These are phyloP conservation scores for Paramecium tetraurelia DNA, from an alignment of 73 alveolate genomes.

Conservation along the genomic window DNA sequence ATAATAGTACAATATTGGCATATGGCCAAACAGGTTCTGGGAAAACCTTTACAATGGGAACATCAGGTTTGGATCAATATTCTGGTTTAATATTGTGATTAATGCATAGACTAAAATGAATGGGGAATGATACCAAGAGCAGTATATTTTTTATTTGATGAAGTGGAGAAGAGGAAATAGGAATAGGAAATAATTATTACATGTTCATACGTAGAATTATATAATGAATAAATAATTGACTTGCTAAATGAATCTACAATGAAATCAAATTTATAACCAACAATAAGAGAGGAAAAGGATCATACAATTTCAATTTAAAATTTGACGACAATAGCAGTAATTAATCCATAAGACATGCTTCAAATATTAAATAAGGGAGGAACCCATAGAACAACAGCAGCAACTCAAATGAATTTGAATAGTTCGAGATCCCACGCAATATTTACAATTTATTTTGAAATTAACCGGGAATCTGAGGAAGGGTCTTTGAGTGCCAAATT, in stretches of 20 bases:
- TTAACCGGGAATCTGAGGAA: slow-evolving; percentile 69
- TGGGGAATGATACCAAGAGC: slow-evolving; percentile 94
- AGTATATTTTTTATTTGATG: slow-evolving; percentile 80
- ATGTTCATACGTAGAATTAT: slow-evolving; percentile 90
- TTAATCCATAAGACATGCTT: slow-evolving; percentile 84
- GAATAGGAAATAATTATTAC: slow-evolving; percentile 78
- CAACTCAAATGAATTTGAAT: slow-evolving; percentile 85
- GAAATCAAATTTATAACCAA: background rate
- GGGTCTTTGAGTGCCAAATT: slow-evolving; percentile 91
- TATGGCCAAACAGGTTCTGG: slow-evolving; percentile 99
- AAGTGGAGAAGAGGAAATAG: slow-evolving; percentile 77
- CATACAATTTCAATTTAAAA: slow-evolving; percentile 82
- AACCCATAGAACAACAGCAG: slow-evolving; percentile 85
- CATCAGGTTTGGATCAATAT: slow-evolving; percentile 71
- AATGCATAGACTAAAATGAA: slow-evolving; percentile 27
- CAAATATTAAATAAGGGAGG: slow-evolving; percentile 88
- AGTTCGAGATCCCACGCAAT: slow-evolving; percentile 97
- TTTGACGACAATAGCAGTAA: slow-evolving; percentile 78
- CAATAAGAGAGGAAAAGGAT: slow-evolving; percentile 82
- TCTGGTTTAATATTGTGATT: slow-evolving; percentile 85
- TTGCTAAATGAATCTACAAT: slow-evolving; percentile 78
- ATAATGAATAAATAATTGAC: slow-evolving; percentile 94
- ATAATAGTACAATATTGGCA: slow-evolving; percentile 95
- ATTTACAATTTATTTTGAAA: slow-evolving; percentile 87
- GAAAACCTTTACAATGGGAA: slow-evolving; percentile 98